phyloP scores from a whole-genome alignment of 192 early-diverging fungal species.

The Oehlia diaphana region DNA sequence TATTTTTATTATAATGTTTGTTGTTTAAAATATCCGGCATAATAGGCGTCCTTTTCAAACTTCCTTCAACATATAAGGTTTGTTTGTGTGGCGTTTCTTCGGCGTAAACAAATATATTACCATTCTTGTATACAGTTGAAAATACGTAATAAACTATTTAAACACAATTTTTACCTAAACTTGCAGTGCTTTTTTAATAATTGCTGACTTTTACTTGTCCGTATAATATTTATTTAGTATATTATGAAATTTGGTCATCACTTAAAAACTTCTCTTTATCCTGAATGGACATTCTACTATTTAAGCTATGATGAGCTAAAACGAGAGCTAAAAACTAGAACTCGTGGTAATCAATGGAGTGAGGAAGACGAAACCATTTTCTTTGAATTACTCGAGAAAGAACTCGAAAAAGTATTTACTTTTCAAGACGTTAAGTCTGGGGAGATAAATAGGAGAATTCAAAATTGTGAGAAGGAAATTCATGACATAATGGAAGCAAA shows the following conservation, averaged over 20 bases:
- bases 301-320: conserved; percentile 85
- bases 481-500: conserved; percentile 55
- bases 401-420: conserved; percentile 85
- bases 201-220: no score
- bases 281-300: conserved; percentile 88
- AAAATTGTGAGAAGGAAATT: conserved; percentile 67
- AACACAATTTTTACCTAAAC: no score
- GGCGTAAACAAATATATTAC: no score
- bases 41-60: no score
- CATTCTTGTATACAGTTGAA: no score
- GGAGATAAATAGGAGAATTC: conserved; percentile 72
- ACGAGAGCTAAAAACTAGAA: conserved; percentile 66
- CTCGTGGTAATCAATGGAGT: conserved; percentile 61
- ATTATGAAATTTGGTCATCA: conserved; percentile 92
- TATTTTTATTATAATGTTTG: no score
- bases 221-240: background rate
- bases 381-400: conserved; percentile 83
- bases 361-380: conserved; percentile 85
- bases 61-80: no score
- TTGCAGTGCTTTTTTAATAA: no score
- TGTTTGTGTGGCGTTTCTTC: no score
- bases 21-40: no score
- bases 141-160: no score
- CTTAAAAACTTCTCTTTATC: conserved; percentile 74
- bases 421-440: conserved; percentile 77